These are phyloP conservation scores for Saksenaea vasiformis DNA, from an alignment of 371 early-diverging fungal species.

Conservation along the genomic window DNA sequence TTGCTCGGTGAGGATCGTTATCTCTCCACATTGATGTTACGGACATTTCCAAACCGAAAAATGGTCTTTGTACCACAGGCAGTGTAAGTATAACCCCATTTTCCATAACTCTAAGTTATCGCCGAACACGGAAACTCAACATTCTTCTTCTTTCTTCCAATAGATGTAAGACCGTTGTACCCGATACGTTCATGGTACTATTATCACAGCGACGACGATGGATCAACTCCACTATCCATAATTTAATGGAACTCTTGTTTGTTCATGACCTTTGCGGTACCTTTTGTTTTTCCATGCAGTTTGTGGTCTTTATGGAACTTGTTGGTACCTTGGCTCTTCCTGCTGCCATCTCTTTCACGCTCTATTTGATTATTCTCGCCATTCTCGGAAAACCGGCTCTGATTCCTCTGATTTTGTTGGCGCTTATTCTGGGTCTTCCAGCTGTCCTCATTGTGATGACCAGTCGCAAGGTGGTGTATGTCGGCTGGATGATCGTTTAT, in stretches of 20 bases:
- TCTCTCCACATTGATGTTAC: conserved; percentile 97
- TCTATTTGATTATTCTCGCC: conserved; percentile 75
- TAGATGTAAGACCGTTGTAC: conserved; percentile 94
- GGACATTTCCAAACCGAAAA: conserved; percentile 96
- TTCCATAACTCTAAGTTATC: neutral
- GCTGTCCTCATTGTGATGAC: conserved; percentile 93
- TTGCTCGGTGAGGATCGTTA: conserved; percentile 99
- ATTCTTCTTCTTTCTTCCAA: neutral
- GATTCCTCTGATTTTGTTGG: conserved; percentile 80
- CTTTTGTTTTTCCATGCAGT: conserved; percentile 99
- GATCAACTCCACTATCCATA: conserved; percentile 99
- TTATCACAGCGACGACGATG: conserved; percentile 98
- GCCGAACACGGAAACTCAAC: conserved; percentile 8
- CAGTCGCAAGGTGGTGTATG: conserved; percentile 86
- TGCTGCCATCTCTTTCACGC: conserved; percentile 92
- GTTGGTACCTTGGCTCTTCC: conserved; percentile 98
- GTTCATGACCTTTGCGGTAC: conserved; percentile 98
- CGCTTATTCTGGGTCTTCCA: conserved; percentile 89
- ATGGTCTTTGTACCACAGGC: conserved; percentile 98
- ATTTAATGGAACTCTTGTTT: conserved; percentile 93
- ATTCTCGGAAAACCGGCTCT: conserved; percentile 58
- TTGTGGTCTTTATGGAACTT: conserved; percentile 97
- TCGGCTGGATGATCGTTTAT: conserved; percentile 96
- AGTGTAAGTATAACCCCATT: conserved; percentile 28
- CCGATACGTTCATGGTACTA: conserved; percentile 91